A percentile compares a stretch with the other conserved stretches of the same genome.
Evolutionary conservation across 1,284 basidiomycete genomes (phyloP).

Genomic region (Sanghuangporus weigelae): DNA sequence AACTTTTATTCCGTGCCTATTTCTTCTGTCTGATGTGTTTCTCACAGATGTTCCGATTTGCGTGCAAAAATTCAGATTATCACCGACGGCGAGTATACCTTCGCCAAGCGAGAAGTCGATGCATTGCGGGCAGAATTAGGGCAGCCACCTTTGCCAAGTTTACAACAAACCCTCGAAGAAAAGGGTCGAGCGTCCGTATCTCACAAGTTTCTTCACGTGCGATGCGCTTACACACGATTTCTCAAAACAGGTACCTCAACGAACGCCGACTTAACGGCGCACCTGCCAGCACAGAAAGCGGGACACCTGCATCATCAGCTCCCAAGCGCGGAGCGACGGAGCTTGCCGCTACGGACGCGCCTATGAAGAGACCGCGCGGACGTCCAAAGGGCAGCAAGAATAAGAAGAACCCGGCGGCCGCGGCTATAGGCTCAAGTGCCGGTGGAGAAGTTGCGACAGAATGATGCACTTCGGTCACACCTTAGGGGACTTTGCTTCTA

Average conservation of each 20-base stretch:
- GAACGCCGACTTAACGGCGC: slow-evolving; percentile 27
- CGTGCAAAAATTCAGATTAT: slow-evolving; percentile 58
- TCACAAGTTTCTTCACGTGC: not conserved
- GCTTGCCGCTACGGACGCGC: slow-evolving; percentile 27
- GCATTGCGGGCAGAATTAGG: slow-evolving; percentile 67
- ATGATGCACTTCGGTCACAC: not conserved
- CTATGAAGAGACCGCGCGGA: slow-evolving; percentile 37
- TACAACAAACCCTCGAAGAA: slow-evolving; percentile 69
- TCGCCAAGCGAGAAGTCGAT: slow-evolving; percentile 70
- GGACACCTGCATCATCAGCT: slow-evolving; percentile 1
- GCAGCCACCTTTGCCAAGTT: slow-evolving; percentile 59
- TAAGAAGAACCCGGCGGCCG: slow-evolving; percentile 23
- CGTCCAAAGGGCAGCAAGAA: slow-evolving; percentile 44
- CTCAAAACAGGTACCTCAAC: slow-evolving; percentile 29
- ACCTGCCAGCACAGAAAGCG: slow-evolving; percentile 24
- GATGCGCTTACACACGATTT: not conserved
- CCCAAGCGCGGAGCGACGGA: slow-evolving; percentile 30
- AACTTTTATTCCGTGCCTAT: not conserved
- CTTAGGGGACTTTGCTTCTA: not conserved
- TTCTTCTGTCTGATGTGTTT: slow-evolving; percentile 6
- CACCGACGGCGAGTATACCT: slow-evolving; percentile 68
- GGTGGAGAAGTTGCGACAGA: not conserved
- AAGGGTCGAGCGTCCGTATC: slow-evolving; percentile 60
- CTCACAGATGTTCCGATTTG: slow-evolving; percentile 53
- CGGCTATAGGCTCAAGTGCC: not conserved